Base-by-base conservation (phyloP, 139 green algal genomes). In the Haematococcus lacustris region DNA sequence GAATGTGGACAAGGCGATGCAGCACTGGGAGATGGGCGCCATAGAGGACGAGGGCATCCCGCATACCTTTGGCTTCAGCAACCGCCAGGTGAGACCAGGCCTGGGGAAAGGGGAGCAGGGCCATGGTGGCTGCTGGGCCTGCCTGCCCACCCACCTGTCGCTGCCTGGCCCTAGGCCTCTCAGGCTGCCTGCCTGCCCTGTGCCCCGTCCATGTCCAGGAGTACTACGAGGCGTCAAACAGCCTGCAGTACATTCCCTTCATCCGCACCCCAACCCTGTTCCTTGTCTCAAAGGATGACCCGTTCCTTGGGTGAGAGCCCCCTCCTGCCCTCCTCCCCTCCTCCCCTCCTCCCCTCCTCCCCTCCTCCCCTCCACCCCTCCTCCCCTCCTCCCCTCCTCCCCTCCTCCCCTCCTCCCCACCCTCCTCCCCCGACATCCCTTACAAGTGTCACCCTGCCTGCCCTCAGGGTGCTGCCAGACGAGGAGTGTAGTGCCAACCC, bases 261-360 rank as follows among this genome's bases (percentile, higher is more conserved):
- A 86, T 88, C 26, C 51, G 63, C 37, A 89, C 83, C 23, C 84
- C 83, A 17, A 84, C 78, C 0, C 76, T 91, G 17, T 83, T 91
- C 61, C 68, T 91, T 32, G 35, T 83, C 23, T 75, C 82, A 17
- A 47, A 71, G 30, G 86, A 91, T 66, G 86, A 91, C 61, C 83
- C 83, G 0, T 91, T 91, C 50, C 65, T 91, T 40, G 86, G 86
- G 80, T 85, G 71, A 74, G 76, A 3, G 28, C 30, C 57, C 57
- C 43, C 9, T 62, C 3, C 33, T 62, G 9, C 30, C 38, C 6
- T 17, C 38, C 7, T 21, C 4, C 13, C 25, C 38, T 38, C 6
- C 9, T 72, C 9, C 25, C 7, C 13, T 61, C 38, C n/a, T 40
- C 21, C 38, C 41, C 23, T 61, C 38, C 59, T 17, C 30, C 6